Percentiles rank a stretch among this genome's conserved stretches.
Evolutionary conservation across 2,329 filamentous ascomycete species (phyloP).

Genomic region (Fusarium tricinctum): DNA sequence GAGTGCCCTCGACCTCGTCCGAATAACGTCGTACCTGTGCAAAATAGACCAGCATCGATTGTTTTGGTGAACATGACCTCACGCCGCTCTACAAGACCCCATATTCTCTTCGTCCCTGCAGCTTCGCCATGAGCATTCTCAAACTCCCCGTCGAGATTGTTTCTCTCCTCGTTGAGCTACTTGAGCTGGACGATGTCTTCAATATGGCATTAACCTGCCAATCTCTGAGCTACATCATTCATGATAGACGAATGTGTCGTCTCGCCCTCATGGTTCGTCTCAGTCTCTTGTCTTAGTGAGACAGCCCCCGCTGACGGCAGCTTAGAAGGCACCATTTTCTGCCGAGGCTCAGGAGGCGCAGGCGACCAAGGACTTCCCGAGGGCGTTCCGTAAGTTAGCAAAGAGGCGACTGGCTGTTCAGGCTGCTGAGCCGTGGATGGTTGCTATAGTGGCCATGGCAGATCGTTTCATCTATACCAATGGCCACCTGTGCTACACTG

Average conservation of each 20-base stretch:
- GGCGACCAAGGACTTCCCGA: slow-evolving; percentile 39
- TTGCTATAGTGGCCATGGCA: slow-evolving; percentile 70
- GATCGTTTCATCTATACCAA: slow-evolving; percentile 73
- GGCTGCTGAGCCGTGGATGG: slow-evolving; percentile 72
- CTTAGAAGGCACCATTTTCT: slow-evolving; percentile 43
- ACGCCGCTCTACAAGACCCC: background rate
- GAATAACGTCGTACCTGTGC: slow-evolving; percentile 23
- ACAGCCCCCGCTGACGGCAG: slow-evolving; percentile 37
- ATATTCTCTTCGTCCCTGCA: slow-evolving; percentile 4
- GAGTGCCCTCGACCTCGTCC: slow-evolving; percentile 3
- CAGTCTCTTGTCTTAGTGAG: slow-evolving; percentile 8
- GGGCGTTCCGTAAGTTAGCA: slow-evolving; percentile 67
- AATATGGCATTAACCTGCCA: slow-evolving; percentile 67
- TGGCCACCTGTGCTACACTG: slow-evolving; percentile 75
- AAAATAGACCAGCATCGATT: background rate
- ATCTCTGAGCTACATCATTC: slow-evolving; percentile 64
- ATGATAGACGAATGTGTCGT: slow-evolving; percentile 69
- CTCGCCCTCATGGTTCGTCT: slow-evolving; percentile 68
- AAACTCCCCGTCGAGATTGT: slow-evolving; percentile 75
- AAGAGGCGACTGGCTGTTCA: slow-evolving; percentile 73
- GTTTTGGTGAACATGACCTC: slow-evolving; percentile 30
- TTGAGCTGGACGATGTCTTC: slow-evolving; percentile 71
- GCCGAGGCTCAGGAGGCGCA: slow-evolving; percentile 43
- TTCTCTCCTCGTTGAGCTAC: slow-evolving; percentile 66
- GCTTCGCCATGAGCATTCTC: slow-evolving; percentile 57